Evolutionary conservation across 2,329 filamentous ascomycete genomes (phyloP).

Genomic region (Zalaria sp.): DNA sequence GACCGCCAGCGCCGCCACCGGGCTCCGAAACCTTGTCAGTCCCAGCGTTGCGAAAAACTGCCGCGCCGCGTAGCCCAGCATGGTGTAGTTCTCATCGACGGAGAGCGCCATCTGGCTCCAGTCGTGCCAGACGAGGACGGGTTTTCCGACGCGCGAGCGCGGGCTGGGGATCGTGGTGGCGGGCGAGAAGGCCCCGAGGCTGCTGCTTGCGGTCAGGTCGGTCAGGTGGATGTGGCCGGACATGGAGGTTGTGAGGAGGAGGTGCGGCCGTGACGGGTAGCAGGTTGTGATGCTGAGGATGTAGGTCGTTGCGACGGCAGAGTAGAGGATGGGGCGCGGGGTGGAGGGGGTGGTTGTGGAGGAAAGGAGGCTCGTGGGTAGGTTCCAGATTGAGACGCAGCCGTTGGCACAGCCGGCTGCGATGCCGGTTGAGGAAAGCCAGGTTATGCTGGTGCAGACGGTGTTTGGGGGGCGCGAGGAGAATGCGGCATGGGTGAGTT

Average conservation of each 20-base stretch:
- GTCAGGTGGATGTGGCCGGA: slow-evolving; percentile 41
- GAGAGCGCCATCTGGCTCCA: slow-evolving; percentile 38
- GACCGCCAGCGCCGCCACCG: slow-evolving; percentile 28
- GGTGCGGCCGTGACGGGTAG: slow-evolving; percentile 39
- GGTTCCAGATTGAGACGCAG: slow-evolving; percentile 39
- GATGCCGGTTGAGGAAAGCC: slow-evolving; percentile 42
- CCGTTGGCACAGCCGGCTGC: slow-evolving; percentile 43
- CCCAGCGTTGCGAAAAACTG: slow-evolving; percentile 35
- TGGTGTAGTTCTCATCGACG: slow-evolving; percentile 39
- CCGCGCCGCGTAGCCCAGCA: slow-evolving; percentile 34
- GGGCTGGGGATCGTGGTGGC: slow-evolving; percentile 28
- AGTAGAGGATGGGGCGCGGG: slow-evolving; percentile 27
- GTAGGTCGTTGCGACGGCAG: slow-evolving; percentile 30
- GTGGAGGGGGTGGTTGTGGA: slow-evolving; percentile 15
- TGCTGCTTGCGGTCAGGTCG: slow-evolving; percentile 34
- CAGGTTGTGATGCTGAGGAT: slow-evolving; percentile 33
- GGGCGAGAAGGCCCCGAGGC: slow-evolving; percentile 29
- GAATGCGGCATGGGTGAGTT: slow-evolving; percentile 34
- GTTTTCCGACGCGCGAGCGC: slow-evolving; percentile 35
- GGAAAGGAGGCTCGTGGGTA: slow-evolving; percentile 22
- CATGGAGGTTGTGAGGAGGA: slow-evolving; percentile 38
- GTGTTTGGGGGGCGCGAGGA: slow-evolving; percentile 35
- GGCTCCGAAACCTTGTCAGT: slow-evolving; percentile 19
- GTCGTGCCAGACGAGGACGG: slow-evolving; percentile 40
- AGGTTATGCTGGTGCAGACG: slow-evolving; percentile 41